Evolutionary conservation across 495 filamentous ascomycete genomes (phyloP), one percentile per base, ranked within the genome.

Genomic region (Aspergillus sclerotioniger): DNA sequence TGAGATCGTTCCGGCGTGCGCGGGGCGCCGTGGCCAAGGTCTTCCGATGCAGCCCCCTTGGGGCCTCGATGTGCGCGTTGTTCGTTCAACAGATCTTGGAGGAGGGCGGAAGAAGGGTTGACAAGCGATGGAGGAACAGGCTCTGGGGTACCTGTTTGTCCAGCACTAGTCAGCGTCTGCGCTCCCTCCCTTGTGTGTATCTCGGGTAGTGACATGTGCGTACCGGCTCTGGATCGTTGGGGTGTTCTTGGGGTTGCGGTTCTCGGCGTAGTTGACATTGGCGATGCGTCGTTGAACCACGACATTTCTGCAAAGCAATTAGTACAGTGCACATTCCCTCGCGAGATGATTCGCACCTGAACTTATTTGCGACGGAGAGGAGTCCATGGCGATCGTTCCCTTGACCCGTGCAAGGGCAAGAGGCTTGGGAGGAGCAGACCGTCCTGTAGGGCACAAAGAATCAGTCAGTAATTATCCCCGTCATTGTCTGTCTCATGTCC

Each of bases 31-130:
- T 68, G 63, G 3, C 67, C 67, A 19, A 55, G 53, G 16, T 66
- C 57, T 15, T 73, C 72, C 6, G 71, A 56, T 15, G 48, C 58
- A 13, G 65, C 17, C 37, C 66, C 67, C 29, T 71, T 69, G 3
- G 68, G 70, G 33, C 63, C 65, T 59, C 75, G 72, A 47, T 70
- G 71, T 6, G 75, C 72, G 9, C 76, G 75, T 51, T 78, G 74
- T 63, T 82, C 78, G 54, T 78, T 78, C 10, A 82, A 59, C 33
- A 80, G 59, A 58, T 75, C 78, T 46, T 81, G 77, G 20, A 82
- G 53, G 0, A 82, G 62, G 16, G 64, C 68, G 0, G 79, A 82
- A 0, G 73, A 70, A 6, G 78, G 77, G 35, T 80, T 80, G 3
- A 76, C 74, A 0, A 74, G 53, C 28, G 73, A 63, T 2, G 71